Evolutionary conservation across 306 rosid species (phyloP).

Genomic region (Adenanthera pavonina): DNA sequence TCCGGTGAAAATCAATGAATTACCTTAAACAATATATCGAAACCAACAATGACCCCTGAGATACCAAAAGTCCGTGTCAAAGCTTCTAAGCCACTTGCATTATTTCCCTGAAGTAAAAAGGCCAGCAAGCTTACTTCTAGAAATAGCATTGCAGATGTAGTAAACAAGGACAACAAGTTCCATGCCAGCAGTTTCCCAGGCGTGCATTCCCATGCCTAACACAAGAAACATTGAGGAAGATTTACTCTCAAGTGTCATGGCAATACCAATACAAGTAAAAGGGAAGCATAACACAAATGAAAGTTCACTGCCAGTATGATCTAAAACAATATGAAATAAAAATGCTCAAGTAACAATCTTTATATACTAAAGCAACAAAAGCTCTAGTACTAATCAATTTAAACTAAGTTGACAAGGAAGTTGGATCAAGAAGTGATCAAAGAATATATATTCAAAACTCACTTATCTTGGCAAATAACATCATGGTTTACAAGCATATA

Average conservation of each 20-base stretch:
- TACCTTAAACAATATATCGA: constrained; percentile 89
- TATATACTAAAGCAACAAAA: neutral
- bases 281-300: neutral
- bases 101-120: constrained; percentile 91
- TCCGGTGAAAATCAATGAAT: constrained; percentile 17
- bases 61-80: constrained; percentile 79
- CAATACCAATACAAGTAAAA: neutral
- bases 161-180: constrained; percentile 81
- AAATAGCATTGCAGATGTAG: constrained; percentile 93
- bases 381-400: neutral
- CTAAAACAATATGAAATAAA: neutral
- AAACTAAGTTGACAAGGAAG: neutral
- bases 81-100: constrained; percentile 72
- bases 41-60: constrained; percentile 81
- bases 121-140: constrained; percentile 97
- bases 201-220: constrained; percentile 87
- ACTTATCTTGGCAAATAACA: neutral
- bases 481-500: neutral
- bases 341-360: neutral
- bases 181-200: constrained; percentile 73
- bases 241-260: constrained; percentile 15
- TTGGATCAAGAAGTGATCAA: neutral
- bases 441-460: neutral
- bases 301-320: neutral
- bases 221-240: constrained; percentile 32